Conservation (phyloP, 2,329 filamentous ascomycete species). For the Colletotrichum trifolii region DNA sequence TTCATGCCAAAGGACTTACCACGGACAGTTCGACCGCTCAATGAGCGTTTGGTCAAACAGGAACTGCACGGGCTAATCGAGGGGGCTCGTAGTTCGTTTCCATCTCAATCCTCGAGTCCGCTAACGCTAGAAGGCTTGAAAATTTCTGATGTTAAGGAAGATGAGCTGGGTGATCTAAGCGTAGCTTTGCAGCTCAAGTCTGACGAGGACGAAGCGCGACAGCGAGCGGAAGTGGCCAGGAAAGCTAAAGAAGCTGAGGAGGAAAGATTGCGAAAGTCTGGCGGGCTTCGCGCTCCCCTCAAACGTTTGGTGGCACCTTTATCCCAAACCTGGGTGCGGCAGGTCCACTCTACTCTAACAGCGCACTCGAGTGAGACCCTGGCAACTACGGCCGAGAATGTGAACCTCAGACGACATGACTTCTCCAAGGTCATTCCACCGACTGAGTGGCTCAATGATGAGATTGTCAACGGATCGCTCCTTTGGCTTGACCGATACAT, state of each 20-base stretch:
- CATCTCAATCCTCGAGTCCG: constrained; percentile 5
- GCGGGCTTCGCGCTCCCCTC: constrained; percentile 32
- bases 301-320: constrained; percentile 23
- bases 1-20: too few species aligned
- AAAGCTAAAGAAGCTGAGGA: constrained; percentile 20
- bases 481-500: constrained; percentile 68
- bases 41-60: too few species aligned
- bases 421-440: constrained; percentile 70
- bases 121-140: constrained; percentile 17
- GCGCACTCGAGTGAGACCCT: constrained; percentile 18
- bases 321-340: constrained; percentile 20
- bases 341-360: constrained; percentile 12
- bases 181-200: constrained; percentile 28
- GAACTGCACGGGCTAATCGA: too few species aligned
- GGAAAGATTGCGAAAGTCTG: constrained; percentile 29
- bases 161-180: constrained; percentile 34
- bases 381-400: constrained; percentile 30
- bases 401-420: constrained; percentile 59
- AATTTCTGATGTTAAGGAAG: constrained; percentile 36
- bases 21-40: too few species aligned
- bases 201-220: constrained; percentile 28
- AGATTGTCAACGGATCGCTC: constrained; percentile 76
- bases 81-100: too few species aligned
- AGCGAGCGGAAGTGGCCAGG: constrained; percentile 29
- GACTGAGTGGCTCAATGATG: constrained; percentile 79